Conservation (phyloP, 768 basidiomycete species). For the Calocybe gangraenosa region DNA sequence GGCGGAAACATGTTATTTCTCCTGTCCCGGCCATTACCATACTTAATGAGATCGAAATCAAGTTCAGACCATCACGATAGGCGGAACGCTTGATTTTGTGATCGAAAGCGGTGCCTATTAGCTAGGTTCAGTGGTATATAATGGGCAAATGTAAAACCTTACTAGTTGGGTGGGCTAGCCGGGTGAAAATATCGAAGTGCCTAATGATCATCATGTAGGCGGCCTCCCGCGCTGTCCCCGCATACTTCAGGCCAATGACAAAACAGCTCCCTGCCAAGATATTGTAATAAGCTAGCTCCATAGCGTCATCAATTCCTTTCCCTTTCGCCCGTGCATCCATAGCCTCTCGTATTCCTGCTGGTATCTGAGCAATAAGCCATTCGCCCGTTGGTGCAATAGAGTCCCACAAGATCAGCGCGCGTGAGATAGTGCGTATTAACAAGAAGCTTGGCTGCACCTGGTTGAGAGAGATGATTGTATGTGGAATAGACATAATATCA, state of each 20-base stretch:
- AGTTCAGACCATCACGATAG: slow-evolving; percentile 81
- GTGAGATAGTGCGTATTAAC: slow-evolving; percentile 72
- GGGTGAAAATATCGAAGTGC: slow-evolving; percentile 77
- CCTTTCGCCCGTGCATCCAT: slow-evolving; percentile 51
- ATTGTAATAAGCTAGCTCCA: slow-evolving; percentile 89
- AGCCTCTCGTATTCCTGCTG: slow-evolving; percentile 55
- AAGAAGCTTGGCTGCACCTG: slow-evolving; percentile 87
- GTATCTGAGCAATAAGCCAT: slow-evolving; percentile 74
- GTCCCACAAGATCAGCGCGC: slow-evolving; percentile 85
- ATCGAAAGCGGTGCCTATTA: slow-evolving; percentile 72
- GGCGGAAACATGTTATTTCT: slow-evolving; percentile 83
- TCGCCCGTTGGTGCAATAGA: slow-evolving; percentile 63
- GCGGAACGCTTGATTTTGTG: slow-evolving; percentile 85
- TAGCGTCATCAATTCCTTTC: slow-evolving; percentile 57
- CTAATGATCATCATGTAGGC: slow-evolving; percentile 81
- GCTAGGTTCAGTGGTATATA: not conserved
- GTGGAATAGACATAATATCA: slow-evolving; percentile 79
- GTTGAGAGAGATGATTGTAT: slow-evolving; percentile 74
- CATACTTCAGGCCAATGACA: slow-evolving; percentile 87
- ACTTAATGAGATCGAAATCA: slow-evolving; percentile 81
- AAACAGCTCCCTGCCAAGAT: slow-evolving; percentile 91
- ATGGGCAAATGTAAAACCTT: slow-evolving; percentile 19
- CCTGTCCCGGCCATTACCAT: slow-evolving; percentile 99
- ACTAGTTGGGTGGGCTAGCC: slow-evolving; percentile 68
- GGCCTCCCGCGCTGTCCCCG: slow-evolving; percentile 88